These are phyloP conservation scores for Narthecium ossifragum DNA, from an alignment of 106 monocot genomes.

Conservation along the genomic window DNA sequence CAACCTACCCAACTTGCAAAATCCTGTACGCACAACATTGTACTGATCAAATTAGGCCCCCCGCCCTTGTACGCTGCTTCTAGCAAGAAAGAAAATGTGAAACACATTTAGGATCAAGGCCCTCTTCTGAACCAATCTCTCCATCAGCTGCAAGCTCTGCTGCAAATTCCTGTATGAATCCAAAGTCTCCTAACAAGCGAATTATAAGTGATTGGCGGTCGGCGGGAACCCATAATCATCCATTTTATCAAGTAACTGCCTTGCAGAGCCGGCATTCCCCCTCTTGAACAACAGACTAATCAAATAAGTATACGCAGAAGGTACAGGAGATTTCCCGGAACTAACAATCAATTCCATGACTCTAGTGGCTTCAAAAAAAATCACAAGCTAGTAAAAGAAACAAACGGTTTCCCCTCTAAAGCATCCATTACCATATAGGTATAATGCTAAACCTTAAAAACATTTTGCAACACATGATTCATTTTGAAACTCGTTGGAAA, in stretches of 20 bases:
- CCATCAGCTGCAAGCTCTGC: constrained; percentile 60
- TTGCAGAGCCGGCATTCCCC: constrained; percentile 79
- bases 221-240: constrained; percentile 49
- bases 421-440: no score
- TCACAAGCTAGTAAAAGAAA: no score
- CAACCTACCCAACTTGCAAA: constrained; percentile 66
- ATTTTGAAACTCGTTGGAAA: no score
- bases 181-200: constrained; percentile 69
- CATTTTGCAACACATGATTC: no score
- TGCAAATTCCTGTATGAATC: constrained; percentile 57
- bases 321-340: constrained; percentile 29
- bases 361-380: constrained; percentile 64
- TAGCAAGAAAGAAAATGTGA: constrained; percentile 61
- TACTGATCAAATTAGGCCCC: constrained; percentile 79
- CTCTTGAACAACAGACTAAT: constrained; percentile 71
- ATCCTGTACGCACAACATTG: constrained; percentile 78
- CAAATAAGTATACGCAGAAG: constrained; percentile 42
- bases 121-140: constrained; percentile 56
- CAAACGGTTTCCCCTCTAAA: no score
- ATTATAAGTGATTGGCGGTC: constrained; percentile 55
- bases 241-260: constrained; percentile 85
- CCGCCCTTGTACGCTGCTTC: constrained; percentile 72
- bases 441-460: no score
- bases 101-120: constrained; percentile 71
- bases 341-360: constrained; percentile 67